Base-by-base conservation (phyloP, 2,329 filamentous ascomycete species). In the Talaromyces sp. region DNA sequence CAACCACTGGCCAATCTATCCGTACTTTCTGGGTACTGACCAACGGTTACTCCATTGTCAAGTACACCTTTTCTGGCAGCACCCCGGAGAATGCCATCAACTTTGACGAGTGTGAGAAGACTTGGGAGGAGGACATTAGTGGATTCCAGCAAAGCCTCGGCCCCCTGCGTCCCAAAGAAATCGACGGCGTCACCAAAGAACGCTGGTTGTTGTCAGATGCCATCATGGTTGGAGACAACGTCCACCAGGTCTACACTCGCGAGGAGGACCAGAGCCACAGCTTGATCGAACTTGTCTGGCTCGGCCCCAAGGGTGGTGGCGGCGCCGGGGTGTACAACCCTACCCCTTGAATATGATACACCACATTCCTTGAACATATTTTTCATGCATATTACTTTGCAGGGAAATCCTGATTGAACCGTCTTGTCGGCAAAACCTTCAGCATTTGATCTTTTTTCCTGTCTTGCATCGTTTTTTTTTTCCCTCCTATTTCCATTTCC, bases 251-350 rank as follows among this genome's bases (percentile, higher is more conserved):
- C 64, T 78, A 78, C 62, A 68, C 72, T 41, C 71, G 73, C 46
- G 74, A 77, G 63, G 72, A 75, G 62, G 70, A 72, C 61, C 71
- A 75, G 50, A 71, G 69, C 60, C 75, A 76, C 68, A 77, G 74
- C 58, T 66, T 77, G 41, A 77, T 78, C 60, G 76, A 78, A 62
- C 70, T 78, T 24, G 75, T 78, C 38, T 78, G 76, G 76, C 71
- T 78, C 56, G 74, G 74, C 41, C 71, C 75, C 58, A 71, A 73
- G 66, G 71, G 70, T 56, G 73, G 72, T 55, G 73, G 71, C 60
- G 73, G 72, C 58, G 72, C 69, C 54, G 73, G 71, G 65, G 60
- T 74, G 52, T 69, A 65, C 57, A 70, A 66, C 65, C 59, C 66
- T 65, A 9, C 27, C 53, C 26, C 56, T 29, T 60, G 52, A 58